phyloP scores from a whole-genome alignment of 345 rosid genomes.

The Gossypium thurberi region DNA sequence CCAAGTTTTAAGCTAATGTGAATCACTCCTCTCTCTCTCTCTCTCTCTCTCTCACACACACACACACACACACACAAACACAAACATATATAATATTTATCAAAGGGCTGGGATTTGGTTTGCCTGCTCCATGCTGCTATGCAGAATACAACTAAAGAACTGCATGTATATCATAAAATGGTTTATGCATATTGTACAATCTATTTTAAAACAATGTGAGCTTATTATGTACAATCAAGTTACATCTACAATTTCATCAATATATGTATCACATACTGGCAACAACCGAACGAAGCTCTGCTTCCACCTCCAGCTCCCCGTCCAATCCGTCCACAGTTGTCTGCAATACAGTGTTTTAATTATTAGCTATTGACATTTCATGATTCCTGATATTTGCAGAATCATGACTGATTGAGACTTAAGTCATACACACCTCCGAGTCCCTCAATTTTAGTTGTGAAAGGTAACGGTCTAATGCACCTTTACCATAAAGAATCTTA shows the following conservation, averaged over 20 bases:
- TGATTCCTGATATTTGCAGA: neutral
- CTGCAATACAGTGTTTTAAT: constrained; percentile 31
- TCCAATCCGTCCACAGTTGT: constrained; percentile 39
- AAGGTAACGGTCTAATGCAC: constrained; percentile 65
- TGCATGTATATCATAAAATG: neutral
- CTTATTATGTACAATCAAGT: constrained; percentile 47
- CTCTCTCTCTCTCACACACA: too few species aligned
- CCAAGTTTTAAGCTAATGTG: too few species aligned
- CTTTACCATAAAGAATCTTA: constrained; percentile 75
- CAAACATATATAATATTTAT: too few species aligned
- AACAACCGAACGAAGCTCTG: constrained; percentile 64
- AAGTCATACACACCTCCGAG: constrained; percentile 21
- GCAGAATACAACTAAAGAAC: neutral
- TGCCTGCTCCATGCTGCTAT: neutral
- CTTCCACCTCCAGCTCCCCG: constrained; percentile 64
- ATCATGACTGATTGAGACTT: neutral
- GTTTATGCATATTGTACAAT: neutral
- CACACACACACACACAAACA: too few species aligned
- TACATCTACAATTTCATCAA: constrained; percentile 31
- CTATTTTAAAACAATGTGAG: constrained; percentile 10
- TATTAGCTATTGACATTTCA: constrained; percentile 4
- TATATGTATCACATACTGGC: constrained; percentile 64
- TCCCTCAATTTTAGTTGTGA: constrained; percentile 39
- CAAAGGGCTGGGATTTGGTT: too few species aligned
- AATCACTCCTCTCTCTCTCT: too few species aligned